Conservation (phyloP, 1,139 yeast genomes). For the Candida smagusa region DNA sequence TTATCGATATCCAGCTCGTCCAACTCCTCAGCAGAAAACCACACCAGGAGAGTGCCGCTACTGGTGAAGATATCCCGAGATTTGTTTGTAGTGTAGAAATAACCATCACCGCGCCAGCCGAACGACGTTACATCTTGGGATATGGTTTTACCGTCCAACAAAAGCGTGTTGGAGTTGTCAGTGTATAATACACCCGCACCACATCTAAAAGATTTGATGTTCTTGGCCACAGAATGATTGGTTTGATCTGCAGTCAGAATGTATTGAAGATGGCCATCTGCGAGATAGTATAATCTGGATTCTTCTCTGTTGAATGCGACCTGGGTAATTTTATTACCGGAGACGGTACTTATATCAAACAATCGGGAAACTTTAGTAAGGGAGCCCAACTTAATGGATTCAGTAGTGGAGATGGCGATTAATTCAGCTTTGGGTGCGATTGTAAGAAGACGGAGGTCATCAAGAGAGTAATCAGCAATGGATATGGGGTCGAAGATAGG, state of each 20-base stretch:
- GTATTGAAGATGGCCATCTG: constrained; percentile 11
- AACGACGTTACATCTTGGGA: constrained; percentile 1
- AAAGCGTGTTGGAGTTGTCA: no score
- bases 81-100: constrained; percentile 1
- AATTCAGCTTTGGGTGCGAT: constrained; percentile 23
- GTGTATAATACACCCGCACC: not conserved
- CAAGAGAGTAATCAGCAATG: constrained; percentile 14
- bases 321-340: constrained; percentile 17
- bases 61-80: constrained; percentile 4
- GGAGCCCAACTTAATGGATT: constrained; percentile 18
- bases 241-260: constrained; percentile 7
- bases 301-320: constrained; percentile 25
- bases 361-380: constrained; percentile 7
- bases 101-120: not conserved
- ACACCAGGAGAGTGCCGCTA: constrained; percentile 1
- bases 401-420: constrained; percentile 33
- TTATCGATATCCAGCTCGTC: constrained; percentile 7
- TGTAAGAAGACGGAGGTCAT: constrained; percentile 27
- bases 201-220: constrained; percentile 3
- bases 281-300: constrained; percentile 20
- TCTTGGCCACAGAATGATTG: constrained; percentile 1
- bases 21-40: constrained; percentile 2
- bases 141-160: not conserved
- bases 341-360: constrained; percentile 2
- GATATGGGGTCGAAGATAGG: constrained; percentile 28